Percentiles rank a stretch among this genome's conserved stretches.
Evolutionary conservation across 805 yeast species (phyloP).

Genomic region (Blastobotrys peoriensis): DNA sequence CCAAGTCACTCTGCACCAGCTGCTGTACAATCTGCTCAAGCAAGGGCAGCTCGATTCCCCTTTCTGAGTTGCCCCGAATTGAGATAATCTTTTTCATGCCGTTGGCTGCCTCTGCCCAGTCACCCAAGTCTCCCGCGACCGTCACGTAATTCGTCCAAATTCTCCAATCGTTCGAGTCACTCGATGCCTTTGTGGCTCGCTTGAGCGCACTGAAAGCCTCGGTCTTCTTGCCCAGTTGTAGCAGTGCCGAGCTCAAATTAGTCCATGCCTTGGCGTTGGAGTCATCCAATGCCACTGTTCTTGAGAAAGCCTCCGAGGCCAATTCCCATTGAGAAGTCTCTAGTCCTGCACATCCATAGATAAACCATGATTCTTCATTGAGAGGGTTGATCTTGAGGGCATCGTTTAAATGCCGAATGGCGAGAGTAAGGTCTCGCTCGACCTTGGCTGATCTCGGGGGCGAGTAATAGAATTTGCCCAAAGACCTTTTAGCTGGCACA

Average conservation of each 20-base stretch:
- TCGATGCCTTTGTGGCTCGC: constrained; percentile 66
- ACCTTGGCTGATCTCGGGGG: constrained; percentile 56
- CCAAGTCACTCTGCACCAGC: constrained; percentile 48
- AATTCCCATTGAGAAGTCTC: constrained; percentile 63
- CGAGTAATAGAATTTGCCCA: constrained; percentile 63
- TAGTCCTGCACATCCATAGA: constrained; percentile 86
- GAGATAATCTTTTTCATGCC: constrained; percentile 64
- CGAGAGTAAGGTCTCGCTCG: constrained; percentile 43
- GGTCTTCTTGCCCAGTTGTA: constrained; percentile 54
- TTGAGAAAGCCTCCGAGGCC: constrained; percentile 87
- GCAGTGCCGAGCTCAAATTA: constrained; percentile 75
- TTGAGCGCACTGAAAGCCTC: constrained; percentile 84
- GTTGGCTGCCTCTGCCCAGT: constrained; percentile 81
- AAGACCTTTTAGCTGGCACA: constrained; percentile 77
- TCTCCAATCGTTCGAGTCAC: constrained; percentile 71
- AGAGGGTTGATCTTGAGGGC: constrained; percentile 69
- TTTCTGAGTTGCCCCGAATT: constrained; percentile 57
- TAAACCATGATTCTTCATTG: constrained; percentile 77
- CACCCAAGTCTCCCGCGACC: constrained; percentile 74
- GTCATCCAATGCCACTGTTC: constrained; percentile 84
- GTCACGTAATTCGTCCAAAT: constrained; percentile 82
- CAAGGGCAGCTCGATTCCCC: constrained; percentile 65
- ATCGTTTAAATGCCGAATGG: constrained; percentile 66
- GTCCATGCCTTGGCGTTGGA: constrained; percentile 83
- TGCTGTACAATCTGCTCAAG: constrained; percentile 67